These are phyloP conservation scores for Candida tetrigidarum DNA, from an alignment of 1,139 yeast species.

Conservation along the genomic window DNA sequence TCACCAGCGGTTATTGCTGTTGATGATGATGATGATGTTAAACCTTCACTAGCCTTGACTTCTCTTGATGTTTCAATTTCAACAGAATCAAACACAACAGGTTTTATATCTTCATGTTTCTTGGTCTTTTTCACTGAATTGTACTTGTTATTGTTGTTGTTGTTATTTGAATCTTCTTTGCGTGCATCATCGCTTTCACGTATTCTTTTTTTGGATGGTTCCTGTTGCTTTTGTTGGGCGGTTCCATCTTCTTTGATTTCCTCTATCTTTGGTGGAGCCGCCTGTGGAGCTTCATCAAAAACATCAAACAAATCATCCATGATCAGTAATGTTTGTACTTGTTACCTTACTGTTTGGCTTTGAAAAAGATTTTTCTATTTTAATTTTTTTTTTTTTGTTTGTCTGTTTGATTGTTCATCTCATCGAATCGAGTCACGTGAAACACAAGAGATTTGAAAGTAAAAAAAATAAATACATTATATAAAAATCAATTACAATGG, in stretches of 20 bases:
- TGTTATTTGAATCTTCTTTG: slow-evolving; percentile 16
- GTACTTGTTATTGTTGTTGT: slow-evolving; percentile 8
- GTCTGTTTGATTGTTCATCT: slow-evolving; percentile 3
- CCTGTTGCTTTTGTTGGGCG: slow-evolving; percentile 13
- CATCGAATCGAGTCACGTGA: slow-evolving; percentile 2
- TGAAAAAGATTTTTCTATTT: neutral
- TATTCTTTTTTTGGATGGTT: slow-evolving; percentile 13
- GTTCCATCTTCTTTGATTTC: slow-evolving; percentile 18
- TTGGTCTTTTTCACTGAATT: slow-evolving; percentile 19
- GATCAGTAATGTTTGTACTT: slow-evolving; percentile 10
- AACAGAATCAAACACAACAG: slow-evolving; percentile 86
- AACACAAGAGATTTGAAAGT: too few relatives aligned
- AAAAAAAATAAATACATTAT: neutral
- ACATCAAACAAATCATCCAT: slow-evolving; percentile 70
- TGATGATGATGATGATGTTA: slow-evolving; percentile 44
- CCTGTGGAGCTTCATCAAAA: slow-evolving; percentile 59
- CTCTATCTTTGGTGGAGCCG: slow-evolving; percentile 31
- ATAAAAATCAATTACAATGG: too few relatives aligned
- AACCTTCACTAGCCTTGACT: slow-evolving; percentile 78
- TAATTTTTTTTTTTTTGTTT: neutral
- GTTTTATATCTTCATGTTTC: slow-evolving; percentile 42
- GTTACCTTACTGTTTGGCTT: slow-evolving; percentile 2
- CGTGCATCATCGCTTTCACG: slow-evolving; percentile 10
- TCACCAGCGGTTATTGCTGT: slow-evolving; percentile 28
- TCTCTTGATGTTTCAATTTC: slow-evolving; percentile 93